Percentiles rank a stretch among this genome's conserved stretches.
Evolutionary conservation across 176 grass and related monocot species (phyloP).

Genomic region (Thinopyrum elongatum): DNA sequence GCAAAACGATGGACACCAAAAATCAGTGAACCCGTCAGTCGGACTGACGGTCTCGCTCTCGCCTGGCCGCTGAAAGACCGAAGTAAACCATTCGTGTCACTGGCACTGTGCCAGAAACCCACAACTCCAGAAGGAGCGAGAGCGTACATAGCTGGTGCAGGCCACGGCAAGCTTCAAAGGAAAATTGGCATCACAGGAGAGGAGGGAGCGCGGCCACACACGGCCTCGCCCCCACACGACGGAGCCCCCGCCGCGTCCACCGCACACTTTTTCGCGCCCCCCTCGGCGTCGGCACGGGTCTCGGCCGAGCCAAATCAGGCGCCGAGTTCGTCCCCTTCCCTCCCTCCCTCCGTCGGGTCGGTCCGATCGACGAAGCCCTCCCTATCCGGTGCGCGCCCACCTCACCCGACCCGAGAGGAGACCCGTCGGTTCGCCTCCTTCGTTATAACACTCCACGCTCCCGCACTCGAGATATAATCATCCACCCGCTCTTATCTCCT

Average conservation of each 20-base stretch:
- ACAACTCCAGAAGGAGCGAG: no score
- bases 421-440: not conserved
- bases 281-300: not conserved
- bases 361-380: conserved; percentile 2
- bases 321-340: not conserved
- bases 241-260: not conserved
- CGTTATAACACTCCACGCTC: conserved; percentile 24
- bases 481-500: conserved; percentile 8
- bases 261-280: conserved; percentile 19
- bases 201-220: not conserved
- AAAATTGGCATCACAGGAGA: no score
- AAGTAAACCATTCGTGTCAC: no score
- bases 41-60: no score
- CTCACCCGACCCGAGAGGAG: not conserved
- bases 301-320: conserved; percentile 13
- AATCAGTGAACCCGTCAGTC: no score
- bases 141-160: no score
- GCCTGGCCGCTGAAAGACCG: no score
- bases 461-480: conserved; percentile 30
- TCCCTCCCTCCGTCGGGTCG: not conserved
- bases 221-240: not conserved
- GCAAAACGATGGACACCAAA: no score
- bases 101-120: no score
- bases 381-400: conserved; percentile 29
- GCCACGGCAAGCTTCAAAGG: no score